Percentiles rank a stretch among this genome's conserved stretches.
Conservation (phyloP, 2,329 filamentous ascomycete species). For the Colletotrichum paranaense region DNA sequence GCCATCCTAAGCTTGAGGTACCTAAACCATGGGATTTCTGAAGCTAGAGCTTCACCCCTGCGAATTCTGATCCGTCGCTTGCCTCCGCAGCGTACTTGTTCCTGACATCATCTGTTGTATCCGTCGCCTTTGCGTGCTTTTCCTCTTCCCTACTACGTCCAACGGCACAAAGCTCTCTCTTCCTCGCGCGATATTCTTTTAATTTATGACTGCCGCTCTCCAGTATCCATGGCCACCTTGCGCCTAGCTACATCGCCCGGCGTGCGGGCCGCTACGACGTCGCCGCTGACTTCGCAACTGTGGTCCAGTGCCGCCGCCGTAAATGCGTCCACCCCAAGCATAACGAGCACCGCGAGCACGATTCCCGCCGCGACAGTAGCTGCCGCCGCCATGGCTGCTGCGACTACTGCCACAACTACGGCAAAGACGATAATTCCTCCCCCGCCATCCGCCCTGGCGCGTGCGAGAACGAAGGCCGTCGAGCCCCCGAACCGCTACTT, state of each 20-base stretch:
- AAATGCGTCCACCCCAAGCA: background rate
- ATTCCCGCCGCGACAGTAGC: background rate
- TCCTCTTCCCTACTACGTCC: background rate
- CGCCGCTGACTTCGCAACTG: constrained; percentile 22
- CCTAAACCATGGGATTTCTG: constrained; percentile 1
- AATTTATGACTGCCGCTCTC: constrained; percentile 11
- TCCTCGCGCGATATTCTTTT: background rate
- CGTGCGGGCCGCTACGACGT: constrained; percentile 19
- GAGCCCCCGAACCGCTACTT: constrained; percentile 33
- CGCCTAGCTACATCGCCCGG: constrained; percentile 23
- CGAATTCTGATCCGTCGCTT: constrained; percentile 3
- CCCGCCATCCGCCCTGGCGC: constrained; percentile 10
- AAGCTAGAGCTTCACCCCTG: constrained; percentile 21
- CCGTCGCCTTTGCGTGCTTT: background rate
- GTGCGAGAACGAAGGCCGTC: background rate
- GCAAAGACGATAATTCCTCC: background rate
- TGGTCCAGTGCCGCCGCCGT: constrained; percentile 12
- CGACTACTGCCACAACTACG: background rate
- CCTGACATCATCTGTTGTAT: constrained; percentile 19
- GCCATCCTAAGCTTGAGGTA: constrained; percentile 4
- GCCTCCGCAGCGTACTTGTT: background rate
- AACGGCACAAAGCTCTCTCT: background rate
- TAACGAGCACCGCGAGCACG: background rate
- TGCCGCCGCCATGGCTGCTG: background rate
- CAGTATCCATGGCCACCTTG: constrained; percentile 27